Base-by-base conservation (phyloP, 495 filamentous ascomycete genomes). In the Annulohypoxylon moriforme region DNA sequence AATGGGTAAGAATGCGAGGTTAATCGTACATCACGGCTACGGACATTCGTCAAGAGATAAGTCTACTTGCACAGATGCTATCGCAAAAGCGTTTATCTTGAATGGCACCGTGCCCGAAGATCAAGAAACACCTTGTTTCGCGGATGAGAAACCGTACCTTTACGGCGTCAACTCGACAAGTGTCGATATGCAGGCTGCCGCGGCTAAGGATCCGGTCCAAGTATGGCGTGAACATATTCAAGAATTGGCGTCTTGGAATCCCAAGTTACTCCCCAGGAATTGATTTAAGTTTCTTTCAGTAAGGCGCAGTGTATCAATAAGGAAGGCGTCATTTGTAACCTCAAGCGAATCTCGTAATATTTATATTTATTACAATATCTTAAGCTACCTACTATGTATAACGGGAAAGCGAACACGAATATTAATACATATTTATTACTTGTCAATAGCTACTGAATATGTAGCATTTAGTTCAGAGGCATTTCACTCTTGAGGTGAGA, bases 11-110 rank as follows among this genome's bases (percentile, higher is more conserved):
- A 84, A 83, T 40, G 82, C 83, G 22, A 55, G 82, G 57, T 70
- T 85, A 31, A 75, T 84, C 29, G 81, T 71, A 10, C 83, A 85
- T 57, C 83, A 85, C 46, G 82, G 82, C 8, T 85, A 85, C 36
- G 83, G 83, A 0, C 83, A 85, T 40, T 78, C 81, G 29, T 80
- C 79, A 14, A 70, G 75, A 60, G 81, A 85, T 34, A 80, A 71
- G 27, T 81, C 81, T 4, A 71, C 62, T 31, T 85, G 82, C 77
- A 85, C 83, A 2, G 77, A 84, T 46, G 64, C 61, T 0, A 67
- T 81, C 38, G 80, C 77, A 0, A 79, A 71, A 66, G 69, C 67
- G 8, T 85, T 72, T 18, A 81, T 85, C 7, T 53, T 83, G 9
- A 29, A 80, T 8, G 82, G 81, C 0, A 75, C 65, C 1, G 27